These are phyloP conservation scores for Coemansia sp. DNA, from an alignment of 192 early-diverging fungal species.

Conservation along the genomic window DNA sequence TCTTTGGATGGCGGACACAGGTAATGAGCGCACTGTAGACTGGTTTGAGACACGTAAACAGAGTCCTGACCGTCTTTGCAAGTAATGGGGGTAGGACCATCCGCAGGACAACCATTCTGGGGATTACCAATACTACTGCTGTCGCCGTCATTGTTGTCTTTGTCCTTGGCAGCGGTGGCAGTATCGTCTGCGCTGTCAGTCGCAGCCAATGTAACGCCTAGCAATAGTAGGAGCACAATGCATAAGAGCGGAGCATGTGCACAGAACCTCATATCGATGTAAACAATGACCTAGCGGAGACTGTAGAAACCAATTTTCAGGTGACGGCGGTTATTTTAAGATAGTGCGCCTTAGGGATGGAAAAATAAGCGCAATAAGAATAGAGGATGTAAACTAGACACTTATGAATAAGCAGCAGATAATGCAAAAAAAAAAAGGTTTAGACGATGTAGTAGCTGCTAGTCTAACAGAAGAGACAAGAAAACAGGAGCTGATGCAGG, in stretches of 20 bases:
- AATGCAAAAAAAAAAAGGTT: neutral
- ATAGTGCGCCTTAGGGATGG: neutral
- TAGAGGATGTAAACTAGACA: neutral
- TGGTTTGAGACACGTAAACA: conserved; percentile 31
- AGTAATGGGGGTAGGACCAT: conserved; percentile 13
- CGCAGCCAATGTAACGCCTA: neutral
- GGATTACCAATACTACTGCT: conserved; percentile 9
- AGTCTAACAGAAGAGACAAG: neutral
- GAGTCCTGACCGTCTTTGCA: conserved; percentile 28
- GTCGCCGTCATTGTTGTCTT: conserved; percentile 2
- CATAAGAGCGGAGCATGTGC: neutral
- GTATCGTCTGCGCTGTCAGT: conserved; percentile 2
- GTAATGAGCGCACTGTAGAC: conserved; percentile 40
- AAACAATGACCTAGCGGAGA: neutral
- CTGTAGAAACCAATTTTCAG: neutral
- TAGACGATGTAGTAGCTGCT: neutral
- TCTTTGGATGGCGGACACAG: conserved; percentile 9
- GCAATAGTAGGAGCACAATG: conserved; percentile 2
- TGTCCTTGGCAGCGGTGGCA: neutral
- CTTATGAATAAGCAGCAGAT: neutral
- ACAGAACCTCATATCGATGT: neutral
- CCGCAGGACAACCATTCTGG: conserved; percentile 17
- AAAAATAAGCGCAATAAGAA: neutral
- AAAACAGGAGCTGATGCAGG: neutral
- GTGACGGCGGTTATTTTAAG: neutral